These are phyloP conservation scores for Radiomyces spectabilis DNA, from an alignment of 192 early-diverging fungal species.

Conservation along the genomic window DNA sequence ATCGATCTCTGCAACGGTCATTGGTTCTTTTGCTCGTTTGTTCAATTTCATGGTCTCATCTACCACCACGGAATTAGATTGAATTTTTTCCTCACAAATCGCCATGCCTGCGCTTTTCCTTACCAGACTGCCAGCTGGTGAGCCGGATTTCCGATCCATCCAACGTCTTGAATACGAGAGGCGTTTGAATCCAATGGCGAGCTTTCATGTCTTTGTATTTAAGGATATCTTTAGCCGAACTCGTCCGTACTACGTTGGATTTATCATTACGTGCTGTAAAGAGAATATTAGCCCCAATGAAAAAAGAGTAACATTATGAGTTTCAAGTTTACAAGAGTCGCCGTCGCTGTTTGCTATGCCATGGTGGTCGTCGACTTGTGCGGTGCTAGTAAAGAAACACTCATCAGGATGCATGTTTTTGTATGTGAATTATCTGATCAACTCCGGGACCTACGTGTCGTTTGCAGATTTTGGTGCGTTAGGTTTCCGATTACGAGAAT, in stretches of 20 bases:
- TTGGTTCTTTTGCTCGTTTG: conserved; percentile 15
- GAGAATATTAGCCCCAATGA: neutral
- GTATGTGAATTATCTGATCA: too few relatives aligned
- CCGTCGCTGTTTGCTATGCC: too few relatives aligned
- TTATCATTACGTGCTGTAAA: neutral
- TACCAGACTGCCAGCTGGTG: conserved; percentile 13
- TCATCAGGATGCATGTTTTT: too few relatives aligned
- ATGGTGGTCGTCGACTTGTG: too few relatives aligned
- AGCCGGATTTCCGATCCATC: conserved; percentile 9
- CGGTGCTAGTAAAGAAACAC: too few relatives aligned
- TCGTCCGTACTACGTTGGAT: neutral
- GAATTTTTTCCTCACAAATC: too few relatives aligned
- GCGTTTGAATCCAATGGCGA: conserved; percentile 1
- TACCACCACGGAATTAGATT: too few relatives aligned
- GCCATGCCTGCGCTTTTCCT: too few relatives aligned
- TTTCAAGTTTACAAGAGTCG: too few relatives aligned
- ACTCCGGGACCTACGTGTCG: neutral
- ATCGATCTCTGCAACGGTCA: conserved; percentile 19
- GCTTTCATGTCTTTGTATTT: conserved; percentile 12
- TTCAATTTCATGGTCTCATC: conserved; percentile 23
- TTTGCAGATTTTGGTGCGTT: neutral
- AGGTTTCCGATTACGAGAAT: neutral
- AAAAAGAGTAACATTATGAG: conserved; percentile 1
- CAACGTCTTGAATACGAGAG: conserved; percentile 6
- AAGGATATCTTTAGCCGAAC: conserved; percentile 5